These are phyloP conservation scores for Fragilariopsis cylindrus DNA, from an alignment of 108 stramenopile species.

Conservation along the genomic window DNA sequence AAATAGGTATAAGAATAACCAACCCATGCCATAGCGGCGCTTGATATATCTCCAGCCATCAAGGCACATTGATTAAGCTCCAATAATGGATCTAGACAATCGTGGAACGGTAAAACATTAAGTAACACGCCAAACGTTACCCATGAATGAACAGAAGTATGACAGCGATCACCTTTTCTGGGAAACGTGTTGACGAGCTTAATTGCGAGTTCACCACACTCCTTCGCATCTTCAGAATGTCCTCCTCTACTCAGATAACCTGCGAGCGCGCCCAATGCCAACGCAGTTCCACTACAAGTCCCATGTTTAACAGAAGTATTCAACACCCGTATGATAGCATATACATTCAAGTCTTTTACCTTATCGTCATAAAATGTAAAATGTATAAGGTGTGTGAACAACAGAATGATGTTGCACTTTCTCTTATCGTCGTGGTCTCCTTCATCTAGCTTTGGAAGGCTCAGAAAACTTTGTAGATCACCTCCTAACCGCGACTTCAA, in stretches of 20 bases:
- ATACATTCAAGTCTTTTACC: background rate
- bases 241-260: slow-evolving; percentile 5
- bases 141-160: slow-evolving; percentile 1
- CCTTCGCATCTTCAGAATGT: slow-evolving; percentile 13
- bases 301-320: slow-evolving; percentile 22
- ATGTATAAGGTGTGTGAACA: slow-evolving; percentile 3
- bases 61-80: slow-evolving; percentile 25
- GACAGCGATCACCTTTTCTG: slow-evolving; percentile 9
- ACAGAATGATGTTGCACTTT: slow-evolving; percentile 3
- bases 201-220: slow-evolving; percentile 20
- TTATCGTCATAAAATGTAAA: background rate
- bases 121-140: slow-evolving; percentile 8
- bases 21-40: slow-evolving; percentile 17
- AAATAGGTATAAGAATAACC: slow-evolving; percentile 29
- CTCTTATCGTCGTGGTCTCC: slow-evolving; percentile 6
- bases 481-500: slow-evolving; percentile 17
- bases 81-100: slow-evolving; percentile 34
- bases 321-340: slow-evolving; percentile 15
- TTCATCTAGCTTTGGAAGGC: slow-evolving; percentile 18
- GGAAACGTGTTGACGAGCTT: slow-evolving; percentile 19
- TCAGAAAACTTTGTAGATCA: slow-evolving; percentile 13
- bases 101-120: slow-evolving; percentile 26
- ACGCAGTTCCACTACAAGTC: slow-evolving; percentile 11
- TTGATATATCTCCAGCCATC: slow-evolving; percentile 20
- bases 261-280: slow-evolving; percentile 11